Percentiles rank a stretch among this genome's conserved stretches.
These are phyloP conservation scores for Tetracladium marchalianum DNA, from an alignment of 495 filamentous ascomycete species.

Conservation along the genomic window DNA sequence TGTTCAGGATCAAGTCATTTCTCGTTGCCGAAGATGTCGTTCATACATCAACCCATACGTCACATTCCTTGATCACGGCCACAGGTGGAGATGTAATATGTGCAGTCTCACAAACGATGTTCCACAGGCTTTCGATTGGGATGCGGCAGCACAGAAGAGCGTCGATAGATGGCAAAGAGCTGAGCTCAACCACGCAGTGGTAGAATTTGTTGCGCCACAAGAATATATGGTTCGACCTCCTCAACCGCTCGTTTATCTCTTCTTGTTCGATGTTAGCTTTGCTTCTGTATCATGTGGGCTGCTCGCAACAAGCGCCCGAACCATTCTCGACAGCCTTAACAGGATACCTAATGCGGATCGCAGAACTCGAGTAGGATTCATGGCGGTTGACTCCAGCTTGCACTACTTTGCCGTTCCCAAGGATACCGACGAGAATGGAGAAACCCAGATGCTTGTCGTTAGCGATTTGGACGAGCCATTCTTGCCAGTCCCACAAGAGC, in stretches of 20 bases:
- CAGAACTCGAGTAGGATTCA: constrained; percentile 84
- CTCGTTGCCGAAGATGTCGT: constrained; percentile 85
- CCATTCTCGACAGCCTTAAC: constrained; percentile 90
- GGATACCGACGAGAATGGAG: constrained; percentile 71
- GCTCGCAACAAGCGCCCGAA: constrained; percentile 87
- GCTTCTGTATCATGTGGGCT: constrained; percentile 84
- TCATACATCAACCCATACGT: constrained; percentile 98
- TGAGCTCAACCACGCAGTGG: constrained; percentile 88
- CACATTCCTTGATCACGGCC: constrained; percentile 90
- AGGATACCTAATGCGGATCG: constrained; percentile 95
- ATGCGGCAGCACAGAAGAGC: constrained; percentile 77
- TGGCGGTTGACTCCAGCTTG: constrained; percentile 88
- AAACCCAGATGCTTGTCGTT: constrained; percentile 86
- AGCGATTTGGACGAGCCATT: constrained; percentile 97
- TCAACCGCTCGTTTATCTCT: constrained; percentile 94
- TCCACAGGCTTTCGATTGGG: constrained; percentile 97
- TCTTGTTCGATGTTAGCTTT: constrained; percentile 95
- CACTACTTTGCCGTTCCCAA: constrained; percentile 93
- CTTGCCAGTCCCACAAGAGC: constrained; percentile 83
- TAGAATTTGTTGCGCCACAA: constrained; percentile 95
- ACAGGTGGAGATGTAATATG: constrained; percentile 99
- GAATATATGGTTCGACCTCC: constrained; percentile 99
- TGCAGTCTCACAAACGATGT: constrained; percentile 98
- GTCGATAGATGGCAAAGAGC: constrained; percentile 82
- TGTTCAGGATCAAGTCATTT: constrained; percentile 94